Base-by-base conservation (phyloP, 1,139 yeast species). In the Arxiozyma slooffiae region DNA sequence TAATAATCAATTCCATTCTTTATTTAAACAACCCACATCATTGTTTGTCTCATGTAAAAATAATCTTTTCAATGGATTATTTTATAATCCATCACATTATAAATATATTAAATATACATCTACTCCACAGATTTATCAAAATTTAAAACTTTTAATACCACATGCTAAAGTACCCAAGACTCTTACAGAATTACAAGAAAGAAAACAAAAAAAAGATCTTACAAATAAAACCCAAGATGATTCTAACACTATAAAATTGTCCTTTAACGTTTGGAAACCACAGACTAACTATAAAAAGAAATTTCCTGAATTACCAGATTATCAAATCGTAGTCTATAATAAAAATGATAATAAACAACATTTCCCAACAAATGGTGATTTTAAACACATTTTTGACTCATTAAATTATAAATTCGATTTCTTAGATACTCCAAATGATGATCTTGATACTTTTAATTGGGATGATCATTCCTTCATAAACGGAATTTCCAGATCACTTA, bases 261-360 rank as follows among this genome's bases (percentile, higher is more conserved):
- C 67, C 1, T 89, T 75, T 59, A 76, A 85, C 59, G 87, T 87
- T 1, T 90, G 97, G 97, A 89, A 86, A 65, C 97, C 97, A 0
- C 72, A 76, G 1, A 78, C 83, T 0, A 67, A 66, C 9, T 90
- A 86, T 67, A 81, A 81, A 51, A 89, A 89, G 61, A 81, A 80
- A 43, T 62, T 65, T 34, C 89, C 90, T 0, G 85, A 87, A 0
- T 56, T 63, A 1, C 95, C 97, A 0, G 92, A 90, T 64, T 90
- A 80, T 61, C 88, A 83, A 56, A 67, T 90, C 1, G 74, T 79
- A 2, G 80, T 88, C 0, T 71, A 78, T 5, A 78, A 80, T 53
- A 77, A 84, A 1, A 72, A 76, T 23, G 66, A 67, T 11, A 59
- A 48, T 16, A 39, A 43, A 5, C 52, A 68, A 9, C 63, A 66